Conservation (phyloP, 2,329 filamentous ascomycete genomes). For the Verticillium zaregamsianum region DNA sequence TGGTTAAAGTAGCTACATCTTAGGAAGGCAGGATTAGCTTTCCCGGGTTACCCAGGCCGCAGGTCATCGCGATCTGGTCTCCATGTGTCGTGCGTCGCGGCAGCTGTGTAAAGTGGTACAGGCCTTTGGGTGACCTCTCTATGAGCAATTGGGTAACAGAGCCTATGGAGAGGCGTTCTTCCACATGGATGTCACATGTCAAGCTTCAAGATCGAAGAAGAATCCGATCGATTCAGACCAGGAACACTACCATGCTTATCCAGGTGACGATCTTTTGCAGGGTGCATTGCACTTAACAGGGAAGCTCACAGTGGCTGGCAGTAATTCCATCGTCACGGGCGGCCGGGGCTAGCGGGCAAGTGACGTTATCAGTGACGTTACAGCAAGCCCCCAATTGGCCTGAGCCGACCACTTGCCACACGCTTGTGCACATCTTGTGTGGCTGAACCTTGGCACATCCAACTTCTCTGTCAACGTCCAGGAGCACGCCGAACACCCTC, state of each 20-base stretch:
- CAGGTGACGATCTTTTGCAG: neutral
- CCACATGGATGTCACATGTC: neutral
- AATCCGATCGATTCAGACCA: neutral
- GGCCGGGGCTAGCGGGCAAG: neutral
- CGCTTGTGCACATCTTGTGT: conserved; percentile 10
- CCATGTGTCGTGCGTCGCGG: no score
- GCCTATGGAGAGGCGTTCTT: no score
- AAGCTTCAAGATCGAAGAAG: neutral
- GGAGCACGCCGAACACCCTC: neutral
- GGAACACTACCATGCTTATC: neutral
- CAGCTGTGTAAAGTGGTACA: no score
- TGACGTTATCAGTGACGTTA: conserved; percentile 15
- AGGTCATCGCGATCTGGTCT: no score
- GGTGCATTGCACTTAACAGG: neutral
- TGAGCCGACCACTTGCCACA: neutral
- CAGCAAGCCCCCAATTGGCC: conserved; percentile 6
- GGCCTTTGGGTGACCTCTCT: no score
- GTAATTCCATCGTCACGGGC: neutral
- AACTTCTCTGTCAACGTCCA: neutral
- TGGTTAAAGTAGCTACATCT: no score
- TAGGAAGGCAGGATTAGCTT: no score
- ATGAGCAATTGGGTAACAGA: no score
- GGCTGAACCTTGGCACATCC: conserved; percentile 12
- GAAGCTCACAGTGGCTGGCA: neutral
- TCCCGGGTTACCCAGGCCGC: no score